Conservation (phyloP, 345 rosid genomes). For the Gossypium stocksii region DNA sequence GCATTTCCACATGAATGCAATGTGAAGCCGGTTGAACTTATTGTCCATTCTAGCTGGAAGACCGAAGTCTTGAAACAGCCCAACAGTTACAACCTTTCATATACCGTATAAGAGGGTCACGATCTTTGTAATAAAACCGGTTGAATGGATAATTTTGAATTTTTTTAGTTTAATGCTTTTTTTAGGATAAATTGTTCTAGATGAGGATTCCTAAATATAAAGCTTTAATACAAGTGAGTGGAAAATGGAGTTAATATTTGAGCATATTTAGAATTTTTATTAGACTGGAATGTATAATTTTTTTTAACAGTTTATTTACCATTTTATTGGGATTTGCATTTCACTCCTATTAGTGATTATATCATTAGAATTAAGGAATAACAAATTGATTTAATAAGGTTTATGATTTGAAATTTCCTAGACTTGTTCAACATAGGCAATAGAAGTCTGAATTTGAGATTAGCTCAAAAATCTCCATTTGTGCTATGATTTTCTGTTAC, state of each 20-base stretch:
- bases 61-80: not conserved
- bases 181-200: not conserved
- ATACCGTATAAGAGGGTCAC: not conserved
- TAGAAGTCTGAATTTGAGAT: not conserved
- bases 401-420: not conserved
- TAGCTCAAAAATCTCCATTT: not conserved
- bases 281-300: not conserved
- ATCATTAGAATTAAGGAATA: not conserved
- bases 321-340: not conserved
- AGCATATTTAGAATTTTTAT: not conserved
- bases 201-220: not conserved
- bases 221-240: not conserved
- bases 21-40: not conserved
- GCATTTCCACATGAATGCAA: not conserved
- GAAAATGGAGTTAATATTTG: not conserved
- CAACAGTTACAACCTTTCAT: too few species aligned
- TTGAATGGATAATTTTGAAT: not conserved
- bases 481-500: not conserved
- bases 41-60: not conserved
- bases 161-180: not conserved
- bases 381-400: slow-evolving; percentile 3
- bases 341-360: not conserved
- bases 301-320: not conserved
- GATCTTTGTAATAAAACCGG: not conserved
- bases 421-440: not conserved